Evolutionary conservation across 352 stramenopile genomes (phyloP), one percentile per base, ranked within the genome.

Genomic region (Globisporangium acanthophoron): DNA sequence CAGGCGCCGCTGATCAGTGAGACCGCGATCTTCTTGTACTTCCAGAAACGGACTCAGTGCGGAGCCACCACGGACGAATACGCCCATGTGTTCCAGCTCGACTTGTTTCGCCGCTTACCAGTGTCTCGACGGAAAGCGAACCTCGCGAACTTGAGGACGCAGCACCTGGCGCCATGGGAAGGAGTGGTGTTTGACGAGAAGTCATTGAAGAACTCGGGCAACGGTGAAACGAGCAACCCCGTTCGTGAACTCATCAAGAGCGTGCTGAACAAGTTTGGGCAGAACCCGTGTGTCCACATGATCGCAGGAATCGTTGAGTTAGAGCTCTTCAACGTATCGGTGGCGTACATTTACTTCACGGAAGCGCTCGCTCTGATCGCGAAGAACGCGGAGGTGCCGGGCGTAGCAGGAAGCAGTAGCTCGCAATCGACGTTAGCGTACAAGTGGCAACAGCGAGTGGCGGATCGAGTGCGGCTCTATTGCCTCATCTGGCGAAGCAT

Each of bases 401-500:
- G 27, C 18, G 5, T n/a, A 11, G 24, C 27, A 11, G 37, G 8
- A n/a, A 48, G 43, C 43, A 48, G 31, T 21, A 56, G 41, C 1
- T 33, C 57, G 12, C 11, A 46, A 3, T 71, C 67, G 9, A 59
- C 71, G 1, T 8, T 76, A 20, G 60, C 69, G 1, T 52, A 63
- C 5, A 54, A 44, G 13, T 85, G 73, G 72, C 64, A 76, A 16
- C 69, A 74, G 6, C 50, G 66, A n/a, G 40, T 79, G 9, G 12
- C 74, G 24, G 54, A 76, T 13, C 71, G 69, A 8, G 64, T 73
- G 31, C 79, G 79, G 39, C 80, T 73, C 46, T 80, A 84, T 50
- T 80, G 64, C n/a, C 54, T 79, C n/a, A 52, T 85, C 18, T 85
- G 68, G 73, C 59, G 75, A 45, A 82, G 70, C 37, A 55, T 85